These are phyloP conservation scores for Myxozyma neotropica DNA, from an alignment of 805 yeast species.

Conservation along the genomic window DNA sequence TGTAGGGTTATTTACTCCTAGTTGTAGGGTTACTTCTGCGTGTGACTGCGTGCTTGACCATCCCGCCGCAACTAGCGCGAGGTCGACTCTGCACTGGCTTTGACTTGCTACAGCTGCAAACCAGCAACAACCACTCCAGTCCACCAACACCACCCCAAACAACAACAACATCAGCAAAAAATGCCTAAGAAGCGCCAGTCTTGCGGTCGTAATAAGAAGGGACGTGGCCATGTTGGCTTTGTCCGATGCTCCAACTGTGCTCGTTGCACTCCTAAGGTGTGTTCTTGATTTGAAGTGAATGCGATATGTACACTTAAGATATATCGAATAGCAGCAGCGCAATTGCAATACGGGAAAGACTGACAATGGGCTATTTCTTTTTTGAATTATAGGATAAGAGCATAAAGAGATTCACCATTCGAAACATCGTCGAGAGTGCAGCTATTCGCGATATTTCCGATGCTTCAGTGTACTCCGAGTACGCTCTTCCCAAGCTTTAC, in stretches of 20 bases:
- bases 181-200: slow-evolving; percentile 99
- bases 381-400: slow-evolving; percentile 90
- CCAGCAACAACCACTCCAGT: not conserved
- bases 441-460: slow-evolving; percentile 98
- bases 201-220: slow-evolving; percentile 99
- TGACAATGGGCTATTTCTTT: no score
- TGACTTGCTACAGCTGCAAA: not conserved
- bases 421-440: slow-evolving; percentile 99
- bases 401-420: slow-evolving; percentile 99
- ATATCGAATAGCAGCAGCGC: not conserved
- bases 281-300: not conserved
- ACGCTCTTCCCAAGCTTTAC: slow-evolving; percentile 99
- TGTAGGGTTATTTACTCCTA: no score
- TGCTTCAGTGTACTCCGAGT: slow-evolving; percentile 98
- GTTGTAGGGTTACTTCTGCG: no score
- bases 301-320: not conserved
- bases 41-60: slow-evolving; percentile 5
- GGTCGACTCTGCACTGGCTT: no score
- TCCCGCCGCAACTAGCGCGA: no score
- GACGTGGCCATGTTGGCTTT: slow-evolving; percentile 99
- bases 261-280: slow-evolving; percentile 92
- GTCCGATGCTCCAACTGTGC: slow-evolving; percentile 99
- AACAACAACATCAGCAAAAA: slow-evolving; percentile 39
- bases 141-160: no score
- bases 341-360: not conserved